A percentile compares a stretch with the other conserved stretches of the same genome.
Conservation (phyloP, 2,329 filamentous ascomycete species). For the Scortechinia acanthostroma region DNA sequence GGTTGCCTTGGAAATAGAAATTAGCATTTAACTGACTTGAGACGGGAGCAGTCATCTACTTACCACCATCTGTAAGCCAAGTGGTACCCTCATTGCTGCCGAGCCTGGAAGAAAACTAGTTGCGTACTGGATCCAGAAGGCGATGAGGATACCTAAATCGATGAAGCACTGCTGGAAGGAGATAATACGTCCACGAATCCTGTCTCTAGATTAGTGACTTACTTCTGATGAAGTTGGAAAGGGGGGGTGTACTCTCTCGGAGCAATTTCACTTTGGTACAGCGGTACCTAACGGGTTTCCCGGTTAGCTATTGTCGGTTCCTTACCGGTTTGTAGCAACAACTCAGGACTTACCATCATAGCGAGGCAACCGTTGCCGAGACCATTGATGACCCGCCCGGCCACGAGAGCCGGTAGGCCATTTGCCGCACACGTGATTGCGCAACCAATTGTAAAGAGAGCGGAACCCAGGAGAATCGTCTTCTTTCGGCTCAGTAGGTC, state of each 20-base stretch:
- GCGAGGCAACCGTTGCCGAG: slow-evolving; percentile 8
- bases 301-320: neutral
- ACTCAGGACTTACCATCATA: slow-evolving; percentile 5
- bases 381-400: slow-evolving; percentile 16
- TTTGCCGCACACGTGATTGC: slow-evolving; percentile 12
- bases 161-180: slow-evolving; percentile 13
- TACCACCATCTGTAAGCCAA: neutral
- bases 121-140: slow-evolving; percentile 9
- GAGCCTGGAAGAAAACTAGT: neutral
- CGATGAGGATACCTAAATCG: slow-evolving; percentile 10
- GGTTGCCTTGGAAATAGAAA: too few relatives aligned
- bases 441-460: slow-evolving; percentile 32
- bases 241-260: slow-evolving; percentile 6
- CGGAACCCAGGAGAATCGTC: slow-evolving; percentile 29
- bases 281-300: slow-evolving; percentile 4
- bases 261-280: slow-evolving; percentile 5
- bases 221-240: neutral
- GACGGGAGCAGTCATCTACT: too few relatives aligned
- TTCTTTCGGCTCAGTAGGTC: slow-evolving; percentile 30
- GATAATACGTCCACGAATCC: slow-evolving; percentile 12
- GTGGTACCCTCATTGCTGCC: neutral
- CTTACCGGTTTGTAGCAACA: neutral
- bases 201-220: slow-evolving; percentile 3
- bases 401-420: slow-evolving; percentile 11
- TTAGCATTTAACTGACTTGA: too few relatives aligned